These are phyloP conservation scores for Corchorus olitorius DNA, from an alignment of 345 rosid genomes.

Conservation along the genomic window DNA sequence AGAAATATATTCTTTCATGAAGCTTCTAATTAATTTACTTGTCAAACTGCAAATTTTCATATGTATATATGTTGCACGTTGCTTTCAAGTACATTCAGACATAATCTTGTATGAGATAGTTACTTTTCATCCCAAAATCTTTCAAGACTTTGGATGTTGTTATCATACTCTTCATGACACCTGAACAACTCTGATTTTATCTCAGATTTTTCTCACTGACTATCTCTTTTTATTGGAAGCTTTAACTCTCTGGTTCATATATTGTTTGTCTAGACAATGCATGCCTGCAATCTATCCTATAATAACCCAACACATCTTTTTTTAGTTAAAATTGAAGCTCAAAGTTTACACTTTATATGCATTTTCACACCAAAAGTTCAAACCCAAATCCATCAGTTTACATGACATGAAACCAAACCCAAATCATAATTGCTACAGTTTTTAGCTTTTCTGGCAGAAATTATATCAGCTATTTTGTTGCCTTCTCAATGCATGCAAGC, in stretches of 20 bases:
- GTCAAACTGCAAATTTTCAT: neutral
- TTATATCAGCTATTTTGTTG: neutral
- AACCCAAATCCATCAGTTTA: neutral
- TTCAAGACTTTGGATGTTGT: neutral
- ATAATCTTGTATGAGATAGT: slow-evolving; percentile 12
- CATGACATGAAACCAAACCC: no score
- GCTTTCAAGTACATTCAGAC: slow-evolving; percentile 15
- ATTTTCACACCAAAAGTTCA: neutral
- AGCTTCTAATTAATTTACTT: neutral
- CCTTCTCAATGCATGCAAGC: neutral
- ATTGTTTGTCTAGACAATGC: neutral
- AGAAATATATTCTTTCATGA: neutral
- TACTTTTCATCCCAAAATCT: slow-evolving; percentile 13
- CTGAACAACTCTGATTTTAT: slow-evolving; percentile 4
- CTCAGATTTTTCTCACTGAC: neutral
- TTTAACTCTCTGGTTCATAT: neutral
- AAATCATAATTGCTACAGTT: no score
- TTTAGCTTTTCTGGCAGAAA: no score
- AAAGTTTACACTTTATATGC: neutral
- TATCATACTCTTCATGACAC: slow-evolving; percentile 10
- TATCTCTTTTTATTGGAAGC: neutral
- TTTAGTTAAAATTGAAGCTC: neutral
- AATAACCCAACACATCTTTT: neutral
- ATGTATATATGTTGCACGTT: neutral
- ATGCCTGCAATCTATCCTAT: neutral